Base-by-base conservation (phyloP, 2,329 filamentous ascomycete genomes). In the Nothophaeocryptopus gaeumannii region DNA sequence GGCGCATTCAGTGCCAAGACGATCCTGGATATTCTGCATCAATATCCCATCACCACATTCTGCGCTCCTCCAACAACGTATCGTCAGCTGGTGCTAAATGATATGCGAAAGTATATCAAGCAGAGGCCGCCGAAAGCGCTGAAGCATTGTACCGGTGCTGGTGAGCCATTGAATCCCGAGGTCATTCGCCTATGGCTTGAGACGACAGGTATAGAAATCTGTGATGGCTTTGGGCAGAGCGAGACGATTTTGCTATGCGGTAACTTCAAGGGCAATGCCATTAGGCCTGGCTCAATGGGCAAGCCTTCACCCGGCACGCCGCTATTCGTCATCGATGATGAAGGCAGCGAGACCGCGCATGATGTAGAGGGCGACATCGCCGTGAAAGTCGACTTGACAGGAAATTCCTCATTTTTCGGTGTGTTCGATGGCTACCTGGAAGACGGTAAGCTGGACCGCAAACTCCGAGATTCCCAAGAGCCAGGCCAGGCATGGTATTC, bases 1-100 rank as follows among this genome's bases (percentile, higher is more conserved):
- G 47, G 58, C 14, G 45, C 70, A 2, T 73, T 73, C 55, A 61
- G 57, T 31, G 53, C 68, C 3, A 54, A 56, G 12, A 52, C 55
- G 1, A 65, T 66, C 4, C 50, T 72, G 4, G 57, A 64, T 11
- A 64, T 69, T 4, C 55, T 73, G 13, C 62, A 71, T 38, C 44
- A 56, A 12, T 71, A 70, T 47, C 68, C 70, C 31, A 71, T 73
- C 50, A 72, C 69, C 5, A 73, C 69, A 1, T 58, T 73, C 9
- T 73, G 70, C 46, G 69, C 70, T 5, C 68, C 70, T 12, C 70
- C 70, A 5, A 70, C 68, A 2, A 68, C 66, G n/a, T 73, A 72
- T 48, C 54, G 70, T 30, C 70, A 73, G 44, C 61, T 72, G 5
- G 69, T 73, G 1, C 61, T 70, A 1, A 65, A 65, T 11, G 62